A percentile compares a stretch with the other conserved stretches of the same genome.
Evolutionary conservation across 2,329 filamentous ascomycete species (phyloP).

Genomic region (Ophiostoma pallidulum): DNA sequence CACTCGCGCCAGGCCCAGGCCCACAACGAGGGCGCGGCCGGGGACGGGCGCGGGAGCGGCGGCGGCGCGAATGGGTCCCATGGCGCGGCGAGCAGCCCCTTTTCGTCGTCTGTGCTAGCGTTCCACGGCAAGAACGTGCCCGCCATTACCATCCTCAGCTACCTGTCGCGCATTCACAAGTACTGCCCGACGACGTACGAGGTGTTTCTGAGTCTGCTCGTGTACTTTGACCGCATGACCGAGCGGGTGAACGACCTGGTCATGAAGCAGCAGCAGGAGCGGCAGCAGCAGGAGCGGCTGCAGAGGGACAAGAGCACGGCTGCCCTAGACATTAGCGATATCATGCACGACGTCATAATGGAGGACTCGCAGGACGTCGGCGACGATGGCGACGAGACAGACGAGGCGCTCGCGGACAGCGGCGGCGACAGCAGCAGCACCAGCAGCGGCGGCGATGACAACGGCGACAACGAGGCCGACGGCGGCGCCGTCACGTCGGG

Average conservation of each 20-base stretch:
- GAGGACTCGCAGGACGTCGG: constrained; percentile 12
- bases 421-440: constrained; percentile 22
- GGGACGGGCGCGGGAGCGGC: constrained; percentile 9
- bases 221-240: constrained; percentile 99
- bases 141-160: constrained; percentile 93
- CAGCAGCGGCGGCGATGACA: constrained; percentile 12
- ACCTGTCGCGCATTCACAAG: constrained; percentile 91
- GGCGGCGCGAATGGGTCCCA: constrained; percentile 44
- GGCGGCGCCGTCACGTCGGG: background rate
- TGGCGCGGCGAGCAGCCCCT: constrained; percentile 37
- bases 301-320: background rate
- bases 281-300: constrained; percentile 10
- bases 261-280: constrained; percentile 48
- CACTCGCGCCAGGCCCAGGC: constrained; percentile 45
- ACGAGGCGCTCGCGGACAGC: constrained; percentile 43
- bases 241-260: constrained; percentile 83
- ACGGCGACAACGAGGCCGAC: background rate
- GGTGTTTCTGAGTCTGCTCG: constrained; percentile 86
- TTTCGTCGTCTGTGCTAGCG: constrained; percentile 65
- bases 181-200: constrained; percentile 98
- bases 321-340: background rate
- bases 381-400: constrained; percentile 33
- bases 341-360: background rate
- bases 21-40: constrained; percentile 22
- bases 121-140: constrained; percentile 98